Base-by-base conservation (phyloP, 2,329 filamentous ascomycete species). In the Calonectria honghensis region DNA sequence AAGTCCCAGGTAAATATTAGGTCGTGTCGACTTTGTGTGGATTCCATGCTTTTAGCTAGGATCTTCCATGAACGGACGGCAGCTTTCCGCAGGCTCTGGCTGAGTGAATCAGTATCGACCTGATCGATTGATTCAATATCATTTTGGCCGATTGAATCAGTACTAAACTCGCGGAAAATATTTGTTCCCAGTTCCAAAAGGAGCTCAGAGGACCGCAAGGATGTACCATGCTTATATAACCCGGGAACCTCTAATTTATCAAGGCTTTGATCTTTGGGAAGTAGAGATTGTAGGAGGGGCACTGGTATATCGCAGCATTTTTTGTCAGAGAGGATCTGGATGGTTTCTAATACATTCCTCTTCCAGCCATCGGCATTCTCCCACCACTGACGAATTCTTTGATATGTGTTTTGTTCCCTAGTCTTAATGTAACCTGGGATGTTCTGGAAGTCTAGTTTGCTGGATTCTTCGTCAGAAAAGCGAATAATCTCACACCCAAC, bases 381-480 rank as follows among this genome's bases (percentile, higher is more conserved):
- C 48, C 48, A 51, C 48, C 48, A 51, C 14, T 3, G 9, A 3
- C 24, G 48, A 51, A 51, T 16, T 6, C n/a, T 14, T 29, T 51
- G 6, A 29, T 6, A 29, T 14, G 10, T 51, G 2, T 3, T 29
- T 6, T 29, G 24, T 3, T 13, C 29, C 14, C 29, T 24, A 14
- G 9, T 1, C 13, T 2, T 29, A 6, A 51, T 24, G 11, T 5
- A 13, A 6, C n/a, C n/a, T 3, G 48, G 48, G 14, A 51, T 51
- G 27, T 3, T 14, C 13, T 4, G 3, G 10, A 14, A 6, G 5
- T 4, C 39, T 10, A 18, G n/a, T 4, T 2, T 2, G 6, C 10
- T 50, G 48, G 9, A n/a, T 24, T 50, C 24, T 27, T 27, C 24
- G 20, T 27, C 20, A 7, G 48, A 4, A 51, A 51, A 27, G 24